Conservation (phyloP, 805 yeast genomes). For the Lipomyces chichibuensis region DNA sequence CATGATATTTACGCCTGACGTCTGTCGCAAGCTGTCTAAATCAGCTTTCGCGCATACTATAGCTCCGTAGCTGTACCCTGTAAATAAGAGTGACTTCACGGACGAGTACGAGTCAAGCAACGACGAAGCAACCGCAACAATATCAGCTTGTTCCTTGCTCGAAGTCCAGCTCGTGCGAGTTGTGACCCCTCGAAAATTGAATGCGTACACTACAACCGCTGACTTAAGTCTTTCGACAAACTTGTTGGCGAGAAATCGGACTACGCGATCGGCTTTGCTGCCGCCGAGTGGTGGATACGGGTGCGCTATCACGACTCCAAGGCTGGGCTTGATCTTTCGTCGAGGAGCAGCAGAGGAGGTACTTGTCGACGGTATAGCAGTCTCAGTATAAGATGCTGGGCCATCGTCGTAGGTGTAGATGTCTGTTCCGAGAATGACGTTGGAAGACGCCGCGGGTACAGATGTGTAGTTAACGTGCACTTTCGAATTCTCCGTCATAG, state of each 20-base stretch:
- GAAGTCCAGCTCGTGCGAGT: constrained; percentile 31
- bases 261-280: constrained; percentile 27
- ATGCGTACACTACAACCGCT: constrained; percentile 27
- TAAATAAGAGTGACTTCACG: constrained; percentile 22
- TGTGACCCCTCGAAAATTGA: constrained; percentile 34
- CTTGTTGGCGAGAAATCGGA: constrained; percentile 22
- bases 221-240: constrained; percentile 9
- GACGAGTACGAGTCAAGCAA: constrained; percentile 8
- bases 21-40: background rate
- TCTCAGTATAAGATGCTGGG: constrained; percentile 9
- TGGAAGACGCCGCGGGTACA: constrained; percentile 20
- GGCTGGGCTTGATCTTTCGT: constrained; percentile 15
- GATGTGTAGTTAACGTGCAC: constrained; percentile 28
- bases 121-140: constrained; percentile 17
- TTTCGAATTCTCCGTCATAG: background rate
- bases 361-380: constrained; percentile 9
- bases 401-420: constrained; percentile 25
- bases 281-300: constrained; percentile 36
- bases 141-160: constrained; percentile 21
- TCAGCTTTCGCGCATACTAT: constrained; percentile 20
- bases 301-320: constrained; percentile 33
- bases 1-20: constrained; percentile 12
- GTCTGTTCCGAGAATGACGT: constrained; percentile 26
- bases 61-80: constrained; percentile 33
- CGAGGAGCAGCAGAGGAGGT: constrained; percentile 9